Base-by-base conservation (phyloP, 2,329 filamentous ascomycete species). In the Diaporthe vaccinii region DNA sequence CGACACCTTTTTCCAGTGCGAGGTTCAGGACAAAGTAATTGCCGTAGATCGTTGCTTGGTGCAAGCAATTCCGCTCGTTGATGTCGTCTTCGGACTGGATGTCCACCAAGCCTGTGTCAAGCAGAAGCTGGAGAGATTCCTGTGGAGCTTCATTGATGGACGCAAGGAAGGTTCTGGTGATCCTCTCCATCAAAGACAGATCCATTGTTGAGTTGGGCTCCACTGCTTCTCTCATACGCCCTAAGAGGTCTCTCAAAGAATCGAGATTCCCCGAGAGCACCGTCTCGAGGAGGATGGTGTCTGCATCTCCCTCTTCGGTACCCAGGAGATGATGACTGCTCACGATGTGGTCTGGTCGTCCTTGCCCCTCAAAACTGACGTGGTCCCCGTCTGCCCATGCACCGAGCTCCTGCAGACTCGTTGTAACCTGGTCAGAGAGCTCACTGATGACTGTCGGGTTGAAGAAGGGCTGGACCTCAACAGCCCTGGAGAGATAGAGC, bases 381-480 rank as follows among this genome's bases (percentile, higher is more conserved):
- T 97, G 94, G 80, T 98, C 97, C 31, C 97, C 97, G 84, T 99
- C 97, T 28, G 96, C 95, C 96, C 96, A 98, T 49, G 96, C 97
- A 72, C 96, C 96, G 62, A 98, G 91, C 82, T 98, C 97, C 79
- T 98, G 93, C 51, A 98, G 87, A 79, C 95, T 97, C n/a, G 95
- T 98, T 0, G 97, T 98, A 12, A 97, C 97, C 85, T 98, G 95
- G 79, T 99, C 97, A 6, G 97, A 98, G 15, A 99, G 90, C 81
- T 98, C 96, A 84, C 96, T 98, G 81, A 99, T 98, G 79, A 98
- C 95, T 78, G 97, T 95, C 61, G 96, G 93, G 84, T 99, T 98
- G 89, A 98, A 99, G 84, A 97, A 98, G 9, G 97, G 97, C 81
- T 98, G 97, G 10, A 98, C 96, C 84, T 99, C 97, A 77, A 99